Evolutionary conservation across 805 yeast species (phyloP).

Genomic region (Blastobotrys mokoenaii): DNA sequence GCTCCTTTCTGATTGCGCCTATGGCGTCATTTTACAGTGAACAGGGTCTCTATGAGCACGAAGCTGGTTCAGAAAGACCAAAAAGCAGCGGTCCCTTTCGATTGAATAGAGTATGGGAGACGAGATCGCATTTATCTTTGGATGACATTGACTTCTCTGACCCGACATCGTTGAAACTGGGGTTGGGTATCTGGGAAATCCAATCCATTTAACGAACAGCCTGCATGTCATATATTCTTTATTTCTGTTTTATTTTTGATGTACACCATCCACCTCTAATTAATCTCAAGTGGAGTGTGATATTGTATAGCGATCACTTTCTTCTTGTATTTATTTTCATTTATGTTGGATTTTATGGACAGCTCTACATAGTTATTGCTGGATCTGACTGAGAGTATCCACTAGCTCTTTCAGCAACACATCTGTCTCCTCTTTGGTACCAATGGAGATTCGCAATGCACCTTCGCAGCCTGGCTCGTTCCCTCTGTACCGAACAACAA

Average conservation of each 20-base stretch:
- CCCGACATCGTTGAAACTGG: slow-evolving; percentile 46
- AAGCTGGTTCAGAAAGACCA: not conserved
- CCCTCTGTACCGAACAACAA: slow-evolving; percentile 90
- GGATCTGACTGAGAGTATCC: slow-evolving; percentile 12
- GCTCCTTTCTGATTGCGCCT: slow-evolving; percentile 25
- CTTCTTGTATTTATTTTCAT: no score
- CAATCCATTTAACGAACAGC: slow-evolving; percentile 1
- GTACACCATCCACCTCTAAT: not conserved
- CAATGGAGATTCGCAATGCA: slow-evolving; percentile 78
- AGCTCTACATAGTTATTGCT: not conserved
- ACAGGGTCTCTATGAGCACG: slow-evolving; percentile 1
- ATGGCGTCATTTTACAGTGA: slow-evolving; percentile 12
- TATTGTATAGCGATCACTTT: no score
- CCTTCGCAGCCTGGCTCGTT: slow-evolving; percentile 84
- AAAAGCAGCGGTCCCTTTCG: slow-evolving; percentile 1
- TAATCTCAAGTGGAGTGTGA: no score
- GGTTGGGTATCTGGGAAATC: slow-evolving; percentile 29
- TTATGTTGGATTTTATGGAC: no score
- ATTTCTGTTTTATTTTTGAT: not conserved
- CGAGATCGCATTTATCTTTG: slow-evolving; percentile 48
- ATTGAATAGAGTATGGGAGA: slow-evolving; percentile 20
- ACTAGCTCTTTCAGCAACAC: slow-evolving; percentile 44
- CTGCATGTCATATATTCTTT: not conserved
- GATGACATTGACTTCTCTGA: slow-evolving; percentile 60
- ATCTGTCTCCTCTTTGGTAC: slow-evolving; percentile 69